phyloP scores from a whole-genome alignment of 2,329 filamentous ascomycete species.

The Myriosclerotinia curreyana region DNA sequence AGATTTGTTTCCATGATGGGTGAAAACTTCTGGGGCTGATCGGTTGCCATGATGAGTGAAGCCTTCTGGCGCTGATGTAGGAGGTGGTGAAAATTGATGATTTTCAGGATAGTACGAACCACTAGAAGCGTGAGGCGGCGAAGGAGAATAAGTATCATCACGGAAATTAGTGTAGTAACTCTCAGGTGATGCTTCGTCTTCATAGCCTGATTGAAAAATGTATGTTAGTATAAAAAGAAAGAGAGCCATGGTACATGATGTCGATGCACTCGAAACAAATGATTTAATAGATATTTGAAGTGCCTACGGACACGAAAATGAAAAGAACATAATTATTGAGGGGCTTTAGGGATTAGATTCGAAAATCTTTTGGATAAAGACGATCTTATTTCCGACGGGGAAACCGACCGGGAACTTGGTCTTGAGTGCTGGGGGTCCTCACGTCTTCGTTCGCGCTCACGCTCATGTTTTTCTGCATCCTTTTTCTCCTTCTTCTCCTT shows the following conservation, averaged over 20 bases:
- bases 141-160: slow-evolving; percentile 37
- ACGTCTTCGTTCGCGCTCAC: slow-evolving; percentile 40
- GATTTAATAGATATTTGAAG: slow-evolving; percentile 19
- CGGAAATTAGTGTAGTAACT: slow-evolving; percentile 37
- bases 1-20: slow-evolving; percentile 32
- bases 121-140: slow-evolving; percentile 39
- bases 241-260: slow-evolving; percentile 30
- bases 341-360: slow-evolving; percentile 35
- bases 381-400: slow-evolving; percentile 36
- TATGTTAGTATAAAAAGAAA: slow-evolving; percentile 28
- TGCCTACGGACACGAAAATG: slow-evolving; percentile 13
- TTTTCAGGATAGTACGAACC: slow-evolving; percentile 37
- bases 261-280: slow-evolving; percentile 22
- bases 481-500: slow-evolving; percentile 41
- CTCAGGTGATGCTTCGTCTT: slow-evolving; percentile 37
- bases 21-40: slow-evolving; percentile 15
- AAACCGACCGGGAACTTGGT: slow-evolving; percentile 37
- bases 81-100: slow-evolving; percentile 33
- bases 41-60: slow-evolving; percentile 32
- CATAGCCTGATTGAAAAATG: slow-evolving; percentile 34
- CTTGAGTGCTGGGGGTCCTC: slow-evolving; percentile 38
- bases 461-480: slow-evolving; percentile 28
- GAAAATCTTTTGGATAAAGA: slow-evolving; percentile 36
- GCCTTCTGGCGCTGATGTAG: slow-evolving; percentile 14
- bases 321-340: slow-evolving; percentile 9